Percentiles rank a stretch among this genome's conserved stretches.
These are phyloP conservation scores for Picea engelmannii DNA, from an alignment of 83 land plant species.

Conservation along the genomic window DNA sequence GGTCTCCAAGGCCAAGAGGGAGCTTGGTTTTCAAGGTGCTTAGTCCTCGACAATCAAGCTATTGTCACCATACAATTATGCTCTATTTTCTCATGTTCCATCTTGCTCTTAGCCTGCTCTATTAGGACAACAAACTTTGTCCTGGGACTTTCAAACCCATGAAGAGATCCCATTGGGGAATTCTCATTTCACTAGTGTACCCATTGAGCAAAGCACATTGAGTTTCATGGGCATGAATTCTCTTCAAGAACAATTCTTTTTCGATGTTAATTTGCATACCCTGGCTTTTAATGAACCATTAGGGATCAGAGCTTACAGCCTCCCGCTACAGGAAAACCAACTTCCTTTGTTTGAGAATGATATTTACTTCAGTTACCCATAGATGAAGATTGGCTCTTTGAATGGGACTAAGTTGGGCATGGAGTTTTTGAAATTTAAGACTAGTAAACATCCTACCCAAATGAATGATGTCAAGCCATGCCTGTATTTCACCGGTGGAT, in stretches of 20 bases:
- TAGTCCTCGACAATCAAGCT: background rate
- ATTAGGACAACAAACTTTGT: conserved; percentile 1
- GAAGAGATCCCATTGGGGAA: background rate
- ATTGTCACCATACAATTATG: background rate
- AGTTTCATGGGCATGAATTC: too few relatives aligned
- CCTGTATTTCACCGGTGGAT: conserved; percentile 71
- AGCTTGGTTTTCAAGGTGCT: background rate
- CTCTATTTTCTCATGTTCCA: conserved; percentile 16
- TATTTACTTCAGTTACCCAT: conserved; percentile 7
- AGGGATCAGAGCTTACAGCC: too few relatives aligned
- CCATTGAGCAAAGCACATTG: background rate
- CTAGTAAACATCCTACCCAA: background rate
- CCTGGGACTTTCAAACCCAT: conserved; percentile 2
- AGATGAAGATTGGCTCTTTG: background rate
- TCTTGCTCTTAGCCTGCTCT: background rate
- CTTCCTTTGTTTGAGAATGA: background rate
- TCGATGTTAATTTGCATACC: too few relatives aligned
- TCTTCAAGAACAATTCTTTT: too few relatives aligned
- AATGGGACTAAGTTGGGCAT: background rate
- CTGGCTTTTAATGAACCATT: too few relatives aligned
- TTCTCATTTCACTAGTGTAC: background rate
- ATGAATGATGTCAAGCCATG: conserved; percentile 50
- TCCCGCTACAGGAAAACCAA: background rate
- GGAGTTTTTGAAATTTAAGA: background rate
- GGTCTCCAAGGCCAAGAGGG: too few relatives aligned